These are phyloP conservation scores for Cutaneotrichosporon mucoides DNA, from an alignment of 1,284 basidiomycete species.

Conservation along the genomic window DNA sequence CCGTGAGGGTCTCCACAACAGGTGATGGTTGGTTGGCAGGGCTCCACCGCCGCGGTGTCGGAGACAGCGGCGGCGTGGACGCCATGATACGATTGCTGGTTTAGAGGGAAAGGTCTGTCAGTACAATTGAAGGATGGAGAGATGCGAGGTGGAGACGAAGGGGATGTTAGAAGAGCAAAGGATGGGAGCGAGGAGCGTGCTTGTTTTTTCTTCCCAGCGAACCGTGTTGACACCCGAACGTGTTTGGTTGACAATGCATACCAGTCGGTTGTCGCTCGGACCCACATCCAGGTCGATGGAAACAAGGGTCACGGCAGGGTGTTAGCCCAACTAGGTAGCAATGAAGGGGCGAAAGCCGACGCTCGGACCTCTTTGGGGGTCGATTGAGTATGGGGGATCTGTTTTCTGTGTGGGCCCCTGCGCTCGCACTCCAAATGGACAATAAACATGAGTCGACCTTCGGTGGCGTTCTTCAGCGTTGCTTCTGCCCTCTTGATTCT, in stretches of 20 bases:
- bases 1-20: conserved; percentile 24
- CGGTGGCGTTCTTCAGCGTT: neutral
- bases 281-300: too few species aligned
- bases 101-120: neutral
- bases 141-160: neutral
- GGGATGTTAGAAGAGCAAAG: neutral
- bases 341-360: too few species aligned
- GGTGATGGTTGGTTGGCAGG: conserved; percentile 26
- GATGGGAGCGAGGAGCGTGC: neutral
- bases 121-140: neutral
- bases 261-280: too few species aligned
- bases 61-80: conserved; percentile 39
- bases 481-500: neutral
- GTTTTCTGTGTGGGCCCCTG: neutral
- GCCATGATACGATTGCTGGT: conserved; percentile 1
- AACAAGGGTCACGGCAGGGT: too few species aligned
- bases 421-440: neutral
- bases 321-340: too few species aligned
- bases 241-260: neutral
- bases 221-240: too few species aligned
- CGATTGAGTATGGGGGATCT: neutral
- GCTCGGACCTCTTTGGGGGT: neutral
- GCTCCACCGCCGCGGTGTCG: conserved; percentile 37
- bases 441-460: neutral
- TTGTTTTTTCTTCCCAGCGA: neutral